Percentiles rank a stretch among this genome's conserved stretches.
Evolutionary conservation across 257 asterid species (phyloP).

Genomic region (Oldenlandia corymbosa): DNA sequence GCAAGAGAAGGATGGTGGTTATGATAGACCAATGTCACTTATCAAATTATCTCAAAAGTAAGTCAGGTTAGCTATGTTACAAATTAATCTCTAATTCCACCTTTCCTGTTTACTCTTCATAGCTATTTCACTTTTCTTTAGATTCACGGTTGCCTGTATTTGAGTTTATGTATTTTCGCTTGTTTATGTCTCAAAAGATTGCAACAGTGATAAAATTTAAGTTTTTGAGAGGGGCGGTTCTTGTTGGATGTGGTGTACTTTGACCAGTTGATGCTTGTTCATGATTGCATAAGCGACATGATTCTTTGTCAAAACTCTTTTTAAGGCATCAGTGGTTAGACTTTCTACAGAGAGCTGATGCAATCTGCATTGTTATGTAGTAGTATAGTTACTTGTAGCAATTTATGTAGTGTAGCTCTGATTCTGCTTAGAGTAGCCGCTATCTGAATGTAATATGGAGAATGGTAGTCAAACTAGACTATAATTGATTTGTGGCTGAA

Average conservation of each 20-base stretch:
- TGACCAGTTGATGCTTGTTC: neutral
- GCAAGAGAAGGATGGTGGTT: conserved; percentile 45
- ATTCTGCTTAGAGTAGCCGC: neutral
- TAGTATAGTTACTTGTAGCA: neutral
- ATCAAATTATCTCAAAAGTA: conserved; percentile 42
- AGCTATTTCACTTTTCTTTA: neutral
- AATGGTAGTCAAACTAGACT: neutral
- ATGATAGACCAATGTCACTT: conserved; percentile 60
- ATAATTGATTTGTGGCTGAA: neutral
- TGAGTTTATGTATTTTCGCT: neutral
- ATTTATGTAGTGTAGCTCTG: neutral
- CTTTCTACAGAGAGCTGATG: neutral
- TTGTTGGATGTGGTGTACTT: neutral
- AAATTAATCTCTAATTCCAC: neutral
- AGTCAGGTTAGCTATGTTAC: conserved; percentile 22
- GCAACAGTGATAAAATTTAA: neutral
- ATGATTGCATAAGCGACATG: neutral
- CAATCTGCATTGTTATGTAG: neutral
- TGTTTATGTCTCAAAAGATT: neutral
- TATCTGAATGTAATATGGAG: neutral
- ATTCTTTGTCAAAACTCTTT: neutral
- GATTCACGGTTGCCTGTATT: neutral
- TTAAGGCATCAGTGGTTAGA: neutral
- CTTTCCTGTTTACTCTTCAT: neutral
- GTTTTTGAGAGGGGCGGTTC: neutral